These are phyloP conservation scores for Penicillium sp. DNA, from an alignment of 2,329 filamentous ascomycete species.

Conservation along the genomic window DNA sequence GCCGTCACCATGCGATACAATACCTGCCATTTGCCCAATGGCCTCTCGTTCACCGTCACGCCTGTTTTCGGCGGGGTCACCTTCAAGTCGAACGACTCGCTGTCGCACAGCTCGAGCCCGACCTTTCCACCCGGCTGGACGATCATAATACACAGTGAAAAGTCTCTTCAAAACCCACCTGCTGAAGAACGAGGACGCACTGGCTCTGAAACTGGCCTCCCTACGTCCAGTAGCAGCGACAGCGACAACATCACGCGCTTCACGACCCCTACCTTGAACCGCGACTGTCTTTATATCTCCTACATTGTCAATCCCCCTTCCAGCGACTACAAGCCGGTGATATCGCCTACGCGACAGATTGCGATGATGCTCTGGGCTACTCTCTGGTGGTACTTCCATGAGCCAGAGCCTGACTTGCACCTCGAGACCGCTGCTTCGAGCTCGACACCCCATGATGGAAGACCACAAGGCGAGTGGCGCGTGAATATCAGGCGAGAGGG, in stretches of 20 bases:
- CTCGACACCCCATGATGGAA: conserved; percentile 67
- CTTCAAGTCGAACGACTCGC: conserved; percentile 81
- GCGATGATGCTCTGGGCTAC: conserved; percentile 97
- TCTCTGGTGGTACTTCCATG: conserved; percentile 97
- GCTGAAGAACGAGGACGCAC: conserved; percentile 20
- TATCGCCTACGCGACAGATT: conserved; percentile 82
- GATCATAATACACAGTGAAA: conserved; percentile 75
- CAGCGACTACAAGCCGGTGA: conserved; percentile 75
- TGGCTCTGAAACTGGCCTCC: conserved; percentile 17
- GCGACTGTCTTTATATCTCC: conserved; percentile 87
- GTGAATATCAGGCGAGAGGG: conserved; percentile 84
- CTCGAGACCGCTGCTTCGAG: conserved; percentile 65
- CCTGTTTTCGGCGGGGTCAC: conserved; percentile 89
- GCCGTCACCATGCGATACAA: conserved; percentile 29
- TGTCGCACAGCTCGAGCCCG: conserved; percentile 65
- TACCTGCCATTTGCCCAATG: conserved; percentile 72
- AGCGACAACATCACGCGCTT: conserved; percentile 55
- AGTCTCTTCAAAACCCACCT: conserved; percentile 35
- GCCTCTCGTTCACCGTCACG: conserved; percentile 76
- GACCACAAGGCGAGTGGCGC: conserved; percentile 81
- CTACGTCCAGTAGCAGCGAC: conserved; percentile 23
- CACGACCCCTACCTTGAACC: conserved; percentile 70
- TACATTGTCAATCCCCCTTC: conserved; percentile 83
- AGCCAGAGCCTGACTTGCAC: conserved; percentile 68
- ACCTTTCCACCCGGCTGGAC: conserved; percentile 82